A percentile compares a stretch with the other conserved stretches of the same genome.
Conservation (phyloP, 345 rosid species). For the Mallotus nudiflorus region DNA sequence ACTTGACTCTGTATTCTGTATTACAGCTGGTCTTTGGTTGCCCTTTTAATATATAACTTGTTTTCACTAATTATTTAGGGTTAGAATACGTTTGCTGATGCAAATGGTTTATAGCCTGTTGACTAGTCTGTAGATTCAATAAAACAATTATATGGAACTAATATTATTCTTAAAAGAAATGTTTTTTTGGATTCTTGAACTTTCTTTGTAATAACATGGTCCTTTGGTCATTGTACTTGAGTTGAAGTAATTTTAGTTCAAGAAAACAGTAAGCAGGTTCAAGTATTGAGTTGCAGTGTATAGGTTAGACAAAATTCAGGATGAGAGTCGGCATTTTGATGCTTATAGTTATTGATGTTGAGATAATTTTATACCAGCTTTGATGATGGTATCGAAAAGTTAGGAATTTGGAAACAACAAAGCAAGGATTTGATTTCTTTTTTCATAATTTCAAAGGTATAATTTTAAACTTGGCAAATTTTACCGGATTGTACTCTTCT, state of each 20-base stretch:
- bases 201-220: neutral
- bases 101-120: too few relatives aligned
- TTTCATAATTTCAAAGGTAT: too few relatives aligned
- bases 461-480: too few relatives aligned
- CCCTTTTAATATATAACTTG: neutral
- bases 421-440: neutral
- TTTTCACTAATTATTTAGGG: slow-evolving; percentile 3
- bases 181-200: neutral
- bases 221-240: slow-evolving; percentile 3
- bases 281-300: neutral
- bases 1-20: slow-evolving; percentile 10
- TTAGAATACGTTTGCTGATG: neutral
- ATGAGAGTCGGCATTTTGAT: neutral
- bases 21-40: neutral
- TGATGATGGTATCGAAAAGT: too few relatives aligned
- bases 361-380: too few relatives aligned
- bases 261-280: neutral
- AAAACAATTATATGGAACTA: neutral
- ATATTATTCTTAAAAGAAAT: neutral
- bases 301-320: too few relatives aligned
- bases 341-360: neutral
- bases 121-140: slow-evolving; percentile 8
- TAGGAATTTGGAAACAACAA: neutral
- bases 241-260: neutral
- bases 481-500: too few relatives aligned